These are phyloP conservation scores for Pseudocercospora pini-densiflorae DNA, from an alignment of 2,329 filamentous ascomycete genomes.

Conservation along the genomic window DNA sequence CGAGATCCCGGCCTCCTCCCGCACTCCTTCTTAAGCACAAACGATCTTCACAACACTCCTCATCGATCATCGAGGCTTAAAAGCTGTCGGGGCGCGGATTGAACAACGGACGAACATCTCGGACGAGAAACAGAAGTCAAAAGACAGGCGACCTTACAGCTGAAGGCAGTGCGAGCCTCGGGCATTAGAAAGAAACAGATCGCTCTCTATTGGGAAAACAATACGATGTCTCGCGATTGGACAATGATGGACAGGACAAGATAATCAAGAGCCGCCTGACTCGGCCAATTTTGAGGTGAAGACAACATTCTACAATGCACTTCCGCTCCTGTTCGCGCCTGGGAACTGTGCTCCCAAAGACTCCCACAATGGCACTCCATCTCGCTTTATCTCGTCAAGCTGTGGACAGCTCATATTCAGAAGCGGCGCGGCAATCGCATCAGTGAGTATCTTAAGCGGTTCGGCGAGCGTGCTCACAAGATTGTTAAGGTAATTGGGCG, in stretches of 20 bases:
- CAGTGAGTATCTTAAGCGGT: conserved; percentile 23
- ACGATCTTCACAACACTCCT: background rate
- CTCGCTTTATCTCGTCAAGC: conserved; percentile 26
- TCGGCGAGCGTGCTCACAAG: conserved; percentile 29
- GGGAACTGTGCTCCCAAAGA: conserved; percentile 25
- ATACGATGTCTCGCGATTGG: too few species aligned
- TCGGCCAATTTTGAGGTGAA: background rate
- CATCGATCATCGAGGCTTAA: background rate
- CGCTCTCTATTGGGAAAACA: too few species aligned
- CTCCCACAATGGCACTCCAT: conserved; percentile 28
- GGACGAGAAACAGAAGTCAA: too few species aligned
- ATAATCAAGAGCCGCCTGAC: too few species aligned
- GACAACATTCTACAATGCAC: conserved; percentile 9
- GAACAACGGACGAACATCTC: too few species aligned
- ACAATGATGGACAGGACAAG: too few species aligned
- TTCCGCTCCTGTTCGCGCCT: conserved; percentile 27
- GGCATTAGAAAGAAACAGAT: too few species aligned
- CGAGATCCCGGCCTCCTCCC: background rate
- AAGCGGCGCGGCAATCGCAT: conserved; percentile 21
- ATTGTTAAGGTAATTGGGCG: conserved; percentile 40
- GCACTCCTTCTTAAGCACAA: background rate
- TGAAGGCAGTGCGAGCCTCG: too few species aligned
- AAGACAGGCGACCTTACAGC: too few species aligned
- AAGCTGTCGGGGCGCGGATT: background rate
- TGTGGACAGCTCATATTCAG: conserved; percentile 28